Conservation (phyloP, 2,329 filamentous ascomycete species). For the Didymella pinodella region DNA sequence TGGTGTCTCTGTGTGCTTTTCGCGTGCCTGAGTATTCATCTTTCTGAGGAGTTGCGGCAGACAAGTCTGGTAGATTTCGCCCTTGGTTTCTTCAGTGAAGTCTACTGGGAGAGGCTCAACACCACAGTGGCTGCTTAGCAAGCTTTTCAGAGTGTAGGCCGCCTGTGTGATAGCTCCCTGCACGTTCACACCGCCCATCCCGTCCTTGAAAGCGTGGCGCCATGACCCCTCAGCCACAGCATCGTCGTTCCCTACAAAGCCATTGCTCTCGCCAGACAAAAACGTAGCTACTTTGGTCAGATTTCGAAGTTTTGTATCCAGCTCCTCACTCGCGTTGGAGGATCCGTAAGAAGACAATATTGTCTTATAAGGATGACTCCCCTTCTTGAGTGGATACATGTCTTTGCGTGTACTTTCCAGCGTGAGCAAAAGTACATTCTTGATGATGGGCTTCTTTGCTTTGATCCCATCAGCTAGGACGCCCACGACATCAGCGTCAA, state of each 20-base stretch:
- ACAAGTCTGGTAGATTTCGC: slow-evolving; percentile 26
- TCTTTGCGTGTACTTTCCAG: slow-evolving; percentile 31
- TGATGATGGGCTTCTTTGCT: slow-evolving; percentile 22
- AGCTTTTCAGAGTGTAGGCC: slow-evolving; percentile 28
- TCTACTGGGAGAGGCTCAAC: slow-evolving; percentile 29
- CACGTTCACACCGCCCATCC: slow-evolving; percentile 27
- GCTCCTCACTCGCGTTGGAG: slow-evolving; percentile 13
- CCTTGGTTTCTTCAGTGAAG: slow-evolving; percentile 28
- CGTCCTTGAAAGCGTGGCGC: slow-evolving; percentile 24
- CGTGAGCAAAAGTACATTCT: slow-evolving; percentile 26
- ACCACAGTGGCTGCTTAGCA: slow-evolving; percentile 29
- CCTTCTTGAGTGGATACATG: slow-evolving; percentile 26
- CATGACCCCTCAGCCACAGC: slow-evolving; percentile 3
- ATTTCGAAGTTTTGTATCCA: slow-evolving; percentile 21
- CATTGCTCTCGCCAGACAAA: slow-evolving; percentile 21
- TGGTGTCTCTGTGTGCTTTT: background rate
- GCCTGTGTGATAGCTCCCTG: slow-evolving; percentile 29
- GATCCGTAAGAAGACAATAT: slow-evolving; percentile 22
- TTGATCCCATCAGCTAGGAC: slow-evolving; percentile 9
- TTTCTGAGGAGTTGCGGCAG: slow-evolving; percentile 24
- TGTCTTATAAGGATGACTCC: slow-evolving; percentile 25
- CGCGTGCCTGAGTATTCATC: slow-evolving; percentile 4
- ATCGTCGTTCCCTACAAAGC: slow-evolving; percentile 7
- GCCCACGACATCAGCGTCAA: slow-evolving; percentile 19
- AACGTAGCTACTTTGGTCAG: slow-evolving; percentile 23